Evolutionary conservation across 441 rosid species (phyloP), one percentile per base, ranked within the genome.

Genomic region (Erodium trifolium): DNA sequence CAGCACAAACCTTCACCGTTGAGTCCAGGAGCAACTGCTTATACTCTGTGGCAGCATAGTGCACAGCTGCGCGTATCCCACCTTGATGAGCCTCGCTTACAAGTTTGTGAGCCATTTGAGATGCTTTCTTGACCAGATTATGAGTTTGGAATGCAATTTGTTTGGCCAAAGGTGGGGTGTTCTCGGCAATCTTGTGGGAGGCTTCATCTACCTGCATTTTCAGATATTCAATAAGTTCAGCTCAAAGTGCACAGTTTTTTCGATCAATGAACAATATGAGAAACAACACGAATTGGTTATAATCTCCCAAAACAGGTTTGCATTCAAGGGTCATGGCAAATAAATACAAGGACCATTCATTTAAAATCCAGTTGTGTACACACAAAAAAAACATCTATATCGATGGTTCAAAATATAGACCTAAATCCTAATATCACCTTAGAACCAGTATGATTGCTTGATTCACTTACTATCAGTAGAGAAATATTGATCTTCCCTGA

Each of bases 121-220:
- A 70, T 12, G 88, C 78, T 64, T 47, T 72, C 17, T 73, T 73
- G 9, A 84, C 72, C 76, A 93, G 34, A 12, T 16, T 55, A 14
- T 68, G 82, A 9, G 86, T 78, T 68, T 79, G 80, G 71, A 68
- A 68, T 0, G 82, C 87, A n/a, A 80, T 70, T 14, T 73, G 71
- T 86, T 91, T 93, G 45, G 87, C 96, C 31, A 75, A 8, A 0
- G 86, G 73, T 3, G 98, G 98, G 13, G 97, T 96, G 14, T 83
- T 87, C 79, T 86, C 78, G 1, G 87, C 85, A 62, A 88, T 86
- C 80, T 85, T 82, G 63, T 51, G 76, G 0, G 84, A 64, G 67
- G 78, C 94, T 71, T 83, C 86, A 75, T 81, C 93, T 0, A 85
- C 94, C 98, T 93, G 37, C 53, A 39, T 35, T 17, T 39, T n/a